A percentile compares a stretch with the other conserved stretches of the same genome.
Conservation (phyloP, 2,329 filamentous ascomycete genomes). For the Pseudocercospora crystallina region DNA sequence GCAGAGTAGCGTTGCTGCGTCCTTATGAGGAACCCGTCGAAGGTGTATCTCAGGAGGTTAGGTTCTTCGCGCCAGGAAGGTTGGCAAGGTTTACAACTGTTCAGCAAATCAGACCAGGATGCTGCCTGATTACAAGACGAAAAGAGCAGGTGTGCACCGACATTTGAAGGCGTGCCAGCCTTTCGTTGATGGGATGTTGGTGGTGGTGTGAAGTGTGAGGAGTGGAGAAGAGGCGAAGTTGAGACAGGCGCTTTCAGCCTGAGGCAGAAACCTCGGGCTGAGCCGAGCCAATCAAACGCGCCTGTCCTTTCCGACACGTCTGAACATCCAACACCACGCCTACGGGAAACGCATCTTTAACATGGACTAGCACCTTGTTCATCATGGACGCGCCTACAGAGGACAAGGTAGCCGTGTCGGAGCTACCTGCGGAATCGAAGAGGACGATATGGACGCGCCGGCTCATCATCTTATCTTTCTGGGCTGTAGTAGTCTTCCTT, state of each 20-base stretch:
- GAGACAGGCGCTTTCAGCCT: background rate
- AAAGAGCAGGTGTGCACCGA: too few relatives aligned
- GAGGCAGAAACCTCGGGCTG: background rate
- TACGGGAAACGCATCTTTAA: background rate
- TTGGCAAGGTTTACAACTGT: too few relatives aligned
- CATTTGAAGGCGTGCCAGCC: too few relatives aligned
- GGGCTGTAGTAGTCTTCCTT: conserved; percentile 77
- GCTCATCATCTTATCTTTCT: conserved; percentile 82
- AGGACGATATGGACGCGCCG: conserved; percentile 70
- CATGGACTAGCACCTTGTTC: background rate
- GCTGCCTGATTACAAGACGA: too few relatives aligned
- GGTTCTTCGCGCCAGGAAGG: too few relatives aligned
- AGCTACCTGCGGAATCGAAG: conserved; percentile 55
- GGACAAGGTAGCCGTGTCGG: background rate
- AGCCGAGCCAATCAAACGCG: background rate
- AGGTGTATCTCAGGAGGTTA: too few relatives aligned
- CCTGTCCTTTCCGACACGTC: conserved; percentile 11
- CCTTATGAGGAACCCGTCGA: too few relatives aligned
- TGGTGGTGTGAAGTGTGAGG: too few relatives aligned
- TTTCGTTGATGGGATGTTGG: too few relatives aligned
- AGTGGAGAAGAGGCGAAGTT: background rate
- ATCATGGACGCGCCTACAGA: conserved; percentile 6
- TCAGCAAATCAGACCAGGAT: too few relatives aligned
- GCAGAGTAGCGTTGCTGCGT: too few relatives aligned
- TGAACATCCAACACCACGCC: conserved; percentile 5